phyloP scores from a whole-genome alignment of 192 early-diverging fungal species.

The Radiomyces spectabilis region DNA sequence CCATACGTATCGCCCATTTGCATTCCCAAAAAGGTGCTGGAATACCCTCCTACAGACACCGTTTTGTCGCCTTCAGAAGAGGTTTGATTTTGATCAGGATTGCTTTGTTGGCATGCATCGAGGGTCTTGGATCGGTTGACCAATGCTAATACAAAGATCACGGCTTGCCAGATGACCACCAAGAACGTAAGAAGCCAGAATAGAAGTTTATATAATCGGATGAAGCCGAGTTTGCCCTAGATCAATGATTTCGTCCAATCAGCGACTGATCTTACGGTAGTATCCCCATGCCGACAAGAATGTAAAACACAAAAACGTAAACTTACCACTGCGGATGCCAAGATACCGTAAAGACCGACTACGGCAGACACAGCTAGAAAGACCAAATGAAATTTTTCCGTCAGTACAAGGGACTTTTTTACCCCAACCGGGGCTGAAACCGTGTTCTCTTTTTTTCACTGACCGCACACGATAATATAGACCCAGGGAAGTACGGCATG shows the following conservation, averaged over 20 bases:
- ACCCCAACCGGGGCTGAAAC: neutral
- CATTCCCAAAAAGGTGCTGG: conserved; percentile 24
- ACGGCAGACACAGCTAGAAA: conserved; percentile 11
- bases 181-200: conserved; percentile 18
- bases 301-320: neutral
- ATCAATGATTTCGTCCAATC: neutral
- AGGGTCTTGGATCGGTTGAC: conserved; percentile 7
- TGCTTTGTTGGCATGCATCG: neutral
- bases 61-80: neutral
- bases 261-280: neutral
- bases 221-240: conserved; percentile 22
- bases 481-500: conserved; percentile 17
- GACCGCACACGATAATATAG: conserved; percentile 16
- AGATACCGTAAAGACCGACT: conserved; percentile 1
- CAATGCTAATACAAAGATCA: conserved; percentile 12
- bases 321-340: conserved; percentile 12
- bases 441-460: neutral
- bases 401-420: neutral
- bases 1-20: conserved; percentile 20
- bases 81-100: neutral
- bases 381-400: neutral
- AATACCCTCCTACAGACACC: neutral
- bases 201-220: conserved; percentile 13
- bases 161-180: conserved; percentile 15
- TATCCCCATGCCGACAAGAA: neutral